Evolutionary conservation across 2,329 filamentous ascomycete genomes (phyloP).

Genomic region (Dryadomyces sulphureus): DNA sequence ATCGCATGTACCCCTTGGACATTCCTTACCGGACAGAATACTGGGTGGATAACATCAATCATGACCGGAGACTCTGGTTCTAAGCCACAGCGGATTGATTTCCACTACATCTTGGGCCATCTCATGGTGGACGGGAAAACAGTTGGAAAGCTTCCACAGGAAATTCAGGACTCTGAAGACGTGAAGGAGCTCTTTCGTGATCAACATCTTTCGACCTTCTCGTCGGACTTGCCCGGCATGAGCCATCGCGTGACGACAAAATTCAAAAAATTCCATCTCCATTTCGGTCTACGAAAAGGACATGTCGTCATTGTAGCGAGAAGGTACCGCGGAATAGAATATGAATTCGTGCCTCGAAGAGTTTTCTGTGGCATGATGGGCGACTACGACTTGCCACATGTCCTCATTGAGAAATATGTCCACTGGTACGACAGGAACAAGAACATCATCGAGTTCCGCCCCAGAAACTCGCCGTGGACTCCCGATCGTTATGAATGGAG

Average conservation of each 20-base stretch:
- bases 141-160: slow-evolving; percentile 31
- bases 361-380: slow-evolving; percentile 10
- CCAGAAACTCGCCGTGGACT: slow-evolving; percentile 18
- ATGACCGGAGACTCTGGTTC: background rate
- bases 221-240: slow-evolving; percentile 39
- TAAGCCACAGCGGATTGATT: slow-evolving; percentile 15
- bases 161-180: slow-evolving; percentile 26
- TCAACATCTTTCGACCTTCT: slow-evolving; percentile 32
- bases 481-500: too few species aligned
- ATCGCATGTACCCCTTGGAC: too few species aligned
- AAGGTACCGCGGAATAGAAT: background rate
- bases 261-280: slow-evolving; percentile 27
- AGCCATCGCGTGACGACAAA: slow-evolving; percentile 25
- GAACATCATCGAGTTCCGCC: slow-evolving; percentile 30
- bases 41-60: slow-evolving; percentile 2
- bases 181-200: slow-evolving; percentile 39
- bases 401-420: slow-evolving; percentile 34
- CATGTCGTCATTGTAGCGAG: slow-evolving; percentile 23
- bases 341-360: slow-evolving; percentile 6
- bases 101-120: slow-evolving; percentile 20
- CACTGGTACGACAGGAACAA: slow-evolving; percentile 42
- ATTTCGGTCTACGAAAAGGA: slow-evolving; percentile 33
- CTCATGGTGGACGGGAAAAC: slow-evolving; percentile 22
- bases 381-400: slow-evolving; percentile 35
- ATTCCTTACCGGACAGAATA: background rate